Evolutionary conservation across 805 yeast species (phyloP), one percentile per base, ranked within the genome.

Genomic region (Danielozyma ontarioensis): DNA sequence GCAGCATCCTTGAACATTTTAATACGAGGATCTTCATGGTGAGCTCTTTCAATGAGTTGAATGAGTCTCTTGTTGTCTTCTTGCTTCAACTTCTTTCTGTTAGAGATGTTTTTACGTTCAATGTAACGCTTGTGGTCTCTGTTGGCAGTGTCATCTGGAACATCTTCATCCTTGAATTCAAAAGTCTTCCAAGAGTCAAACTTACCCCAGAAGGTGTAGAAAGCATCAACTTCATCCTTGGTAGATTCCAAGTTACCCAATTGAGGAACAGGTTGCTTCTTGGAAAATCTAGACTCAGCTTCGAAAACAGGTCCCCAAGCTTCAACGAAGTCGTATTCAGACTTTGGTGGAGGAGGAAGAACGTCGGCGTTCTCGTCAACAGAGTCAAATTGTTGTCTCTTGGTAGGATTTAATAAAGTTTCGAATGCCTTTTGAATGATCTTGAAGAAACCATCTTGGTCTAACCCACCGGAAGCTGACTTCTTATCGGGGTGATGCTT

Each of bases 91-190:
- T 90, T 93, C 74, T 86, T 84, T 74, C 98, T 85, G 38, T 94
- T 86, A 48, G 95, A 88, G 65, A 85, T 78, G 74, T 93, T 93
- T 76, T 93, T 93, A 74, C 90, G 87, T 72, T 93, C 98, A 50
- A 89, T 82, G 74, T 87, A 85, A 71, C 98, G 95, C 74, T 93
- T 93, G 78, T 93, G 95, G 64, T 93, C 98, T 76, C 98, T 88
- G 80, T 93, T 93, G 41, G 96, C 84, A 37, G 97, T 85, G 68
- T 93, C 98, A 71, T 93, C 98, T 50, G 98, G 98, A 55, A 89
- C 96, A 59, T 93, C 98, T 73, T 93, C 98, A 59, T 93, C 98
- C 62, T 88, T 77, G 71, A 89, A 93, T 70, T 93, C 98, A 59
- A 93, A 93, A 30, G 95, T 74, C 74, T 96, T 85, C 98, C 98